A percentile compares a stretch with the other conserved stretches of the same genome.
Conservation (phyloP, 164 flowering plant genomes). For the Tinospora cordifolia region DNA sequence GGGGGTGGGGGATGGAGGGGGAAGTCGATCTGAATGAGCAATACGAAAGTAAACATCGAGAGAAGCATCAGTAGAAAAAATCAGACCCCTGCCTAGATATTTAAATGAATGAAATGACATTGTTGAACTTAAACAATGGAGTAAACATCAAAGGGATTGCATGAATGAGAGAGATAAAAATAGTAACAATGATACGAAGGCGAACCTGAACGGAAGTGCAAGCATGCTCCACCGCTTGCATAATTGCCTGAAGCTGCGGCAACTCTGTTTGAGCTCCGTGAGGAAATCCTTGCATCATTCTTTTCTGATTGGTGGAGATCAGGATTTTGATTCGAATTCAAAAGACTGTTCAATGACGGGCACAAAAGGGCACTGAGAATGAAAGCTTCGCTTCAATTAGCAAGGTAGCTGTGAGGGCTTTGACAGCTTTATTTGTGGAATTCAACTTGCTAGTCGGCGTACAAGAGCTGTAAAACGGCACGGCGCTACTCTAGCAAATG, state of each 20-base stretch:
- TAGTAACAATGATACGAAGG: not conserved
- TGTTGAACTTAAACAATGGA: not conserved
- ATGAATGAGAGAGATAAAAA: not conserved
- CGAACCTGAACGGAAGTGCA: slow-evolving; percentile 81
- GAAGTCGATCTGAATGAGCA: not conserved
- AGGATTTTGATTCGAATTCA: not conserved
- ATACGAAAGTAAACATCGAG: not conserved
- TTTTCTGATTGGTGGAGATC: slow-evolving; percentile 3
- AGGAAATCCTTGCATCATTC: slow-evolving; percentile 36
- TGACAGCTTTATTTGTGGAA: too few relatives aligned
- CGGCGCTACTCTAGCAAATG: too few relatives aligned
- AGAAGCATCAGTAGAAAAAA: not conserved
- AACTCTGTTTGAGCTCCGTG: slow-evolving; percentile 31
- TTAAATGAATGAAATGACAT: not conserved
- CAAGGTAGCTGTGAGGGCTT: too few relatives aligned
- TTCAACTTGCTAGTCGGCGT: too few relatives aligned
- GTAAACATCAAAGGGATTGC: not conserved
- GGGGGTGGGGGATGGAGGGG: too few relatives aligned
- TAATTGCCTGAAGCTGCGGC: slow-evolving; percentile 67
- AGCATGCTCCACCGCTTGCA: slow-evolving; percentile 77
- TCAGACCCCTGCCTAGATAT: too few relatives aligned
- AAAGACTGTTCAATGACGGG: not conserved
- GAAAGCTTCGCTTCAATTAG: too few relatives aligned
- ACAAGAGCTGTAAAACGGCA: too few relatives aligned
- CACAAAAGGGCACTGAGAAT: too few relatives aligned